Evolutionary conservation across 495 filamentous ascomycete species (phyloP).

Genomic region (Amorphotheca resinae): DNA sequence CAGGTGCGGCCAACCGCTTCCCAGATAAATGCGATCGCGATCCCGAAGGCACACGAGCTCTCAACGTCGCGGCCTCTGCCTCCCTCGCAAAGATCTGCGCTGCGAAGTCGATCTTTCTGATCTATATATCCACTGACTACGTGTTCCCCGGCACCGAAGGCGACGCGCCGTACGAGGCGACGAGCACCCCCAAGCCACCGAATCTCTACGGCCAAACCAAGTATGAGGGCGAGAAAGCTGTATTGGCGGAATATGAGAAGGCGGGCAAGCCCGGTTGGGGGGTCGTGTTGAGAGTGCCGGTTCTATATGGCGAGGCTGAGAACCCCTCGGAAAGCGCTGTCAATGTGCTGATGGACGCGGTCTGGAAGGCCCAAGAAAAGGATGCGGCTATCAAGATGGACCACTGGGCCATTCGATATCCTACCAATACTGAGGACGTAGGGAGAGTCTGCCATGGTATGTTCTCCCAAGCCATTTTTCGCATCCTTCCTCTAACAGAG

Average conservation of each 20-base stretch:
- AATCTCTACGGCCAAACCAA: constrained; percentile 88
- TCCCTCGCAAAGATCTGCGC: constrained; percentile 55
- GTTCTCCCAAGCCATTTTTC: constrained; percentile 2
- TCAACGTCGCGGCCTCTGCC: constrained; percentile 65
- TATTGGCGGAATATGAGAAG: constrained; percentile 44
- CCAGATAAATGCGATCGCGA: constrained; percentile 75
- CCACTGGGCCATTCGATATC: constrained; percentile 76
- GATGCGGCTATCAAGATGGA: constrained; percentile 64
- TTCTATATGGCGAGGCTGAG: constrained; percentile 64
- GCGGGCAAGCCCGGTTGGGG: constrained; percentile 40
- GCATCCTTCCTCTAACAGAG: not conserved
- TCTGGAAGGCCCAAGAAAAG: constrained; percentile 53
- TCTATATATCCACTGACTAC: constrained; percentile 95
- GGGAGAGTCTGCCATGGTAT: constrained; percentile 56
- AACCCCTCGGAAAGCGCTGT: constrained; percentile 66
- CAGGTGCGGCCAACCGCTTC: constrained; percentile 82
- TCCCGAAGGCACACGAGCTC: constrained; percentile 55
- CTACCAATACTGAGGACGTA: constrained; percentile 80
- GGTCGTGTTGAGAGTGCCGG: constrained; percentile 72
- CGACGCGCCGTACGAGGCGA: constrained; percentile 72
- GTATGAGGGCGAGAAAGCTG: constrained; percentile 67
- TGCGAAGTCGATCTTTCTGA: constrained; percentile 49
- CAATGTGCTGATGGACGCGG: constrained; percentile 62
- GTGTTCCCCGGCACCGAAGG: constrained; percentile 73
- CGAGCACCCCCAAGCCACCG: constrained; percentile 51